Evolutionary conservation across 495 filamentous ascomycete genomes (phyloP), one percentile per base, ranked within the genome.

Genomic region (Filosporella fistucella): DNA sequence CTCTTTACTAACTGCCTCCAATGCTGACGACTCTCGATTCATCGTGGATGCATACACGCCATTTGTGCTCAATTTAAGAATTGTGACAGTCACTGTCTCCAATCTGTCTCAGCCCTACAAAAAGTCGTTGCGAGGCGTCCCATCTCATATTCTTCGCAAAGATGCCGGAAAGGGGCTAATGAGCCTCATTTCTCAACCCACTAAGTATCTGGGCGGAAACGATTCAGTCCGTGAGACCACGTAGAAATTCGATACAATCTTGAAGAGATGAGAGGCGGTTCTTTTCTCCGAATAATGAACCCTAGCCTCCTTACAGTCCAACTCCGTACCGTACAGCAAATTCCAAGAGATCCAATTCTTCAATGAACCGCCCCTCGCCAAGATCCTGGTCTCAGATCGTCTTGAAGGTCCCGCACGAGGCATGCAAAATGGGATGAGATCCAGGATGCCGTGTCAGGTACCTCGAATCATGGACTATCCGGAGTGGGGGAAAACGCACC

Each of bases 81-180:
- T n/a, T 49, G 40, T 36, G 21, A 54, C 51, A 37, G 12, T 37
- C 20, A 16, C 18, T 42, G 52, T 47, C 47, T 46, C 47, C 29
- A 41, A 45, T 34, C n/a, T 25, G 53, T 56, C 53, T 56, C 53
- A 56, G 53, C 53, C 53, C 43, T 56, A 56, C 38, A n/a, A 36
- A 39, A 8, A 35, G 11, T 36, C 14, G 4, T 18, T 28, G 23
- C 21, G 34, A 23, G 28, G 20, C 10, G 21, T 30, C 10, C 7
- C 12, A 13, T 39, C 48, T 9, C 16, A 18, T 29, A 36, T 14
- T 38, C 17, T 21, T 38, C 35, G 35, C 35, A 16, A 3, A 21
- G 16, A 38, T 3, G 35, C 9, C 17, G 10, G 20, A 21, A 38
- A 21, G 35, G 23, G 20, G 35, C 35, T 16, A 38, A 38, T 8